A percentile compares a stretch with the other conserved stretches of the same genome.
These are phyloP conservation scores for Cetraspora pellucida DNA, from an alignment of 192 early-diverging fungal genomes.

Conservation along the genomic window DNA sequence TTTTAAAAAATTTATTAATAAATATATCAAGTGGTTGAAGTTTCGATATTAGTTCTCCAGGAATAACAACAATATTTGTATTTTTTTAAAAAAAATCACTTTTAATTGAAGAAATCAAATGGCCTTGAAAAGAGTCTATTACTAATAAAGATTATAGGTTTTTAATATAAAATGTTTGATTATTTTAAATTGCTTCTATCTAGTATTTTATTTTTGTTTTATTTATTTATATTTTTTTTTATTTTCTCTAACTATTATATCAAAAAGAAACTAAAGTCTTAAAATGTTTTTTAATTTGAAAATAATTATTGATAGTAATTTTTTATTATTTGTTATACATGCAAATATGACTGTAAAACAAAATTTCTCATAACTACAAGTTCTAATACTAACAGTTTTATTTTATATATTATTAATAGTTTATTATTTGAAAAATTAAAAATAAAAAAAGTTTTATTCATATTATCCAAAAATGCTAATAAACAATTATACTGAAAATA, in stretches of 20 bases:
- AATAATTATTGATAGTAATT: not conserved
- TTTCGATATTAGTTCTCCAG: not conserved
- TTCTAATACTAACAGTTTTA: too few relatives aligned
- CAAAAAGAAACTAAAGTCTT: not conserved
- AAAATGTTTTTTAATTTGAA: not conserved
- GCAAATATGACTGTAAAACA: too few relatives aligned
- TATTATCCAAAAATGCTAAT: conserved; percentile 14
- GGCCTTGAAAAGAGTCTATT: not conserved
- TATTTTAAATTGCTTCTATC: not conserved
- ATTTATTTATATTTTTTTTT: not conserved
- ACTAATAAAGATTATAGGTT: not conserved
- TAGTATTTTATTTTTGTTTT: not conserved
- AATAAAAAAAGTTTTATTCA: not conserved
- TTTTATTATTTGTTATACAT: too few relatives aligned
- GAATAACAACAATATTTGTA: not conserved
- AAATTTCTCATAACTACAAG: too few relatives aligned
- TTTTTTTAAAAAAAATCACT: not conserved
- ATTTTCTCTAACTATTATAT: not conserved
- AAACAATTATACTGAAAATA: conserved; percentile 5
- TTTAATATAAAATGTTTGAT: too few relatives aligned
- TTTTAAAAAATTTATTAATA: conserved; percentile 22
- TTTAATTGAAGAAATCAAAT: conserved; percentile 4
- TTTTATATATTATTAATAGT: not conserved
- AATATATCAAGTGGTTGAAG: too few relatives aligned
- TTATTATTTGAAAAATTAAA: not conserved